Evolutionary conservation across 2,329 filamentous ascomycete genomes (phyloP).

Genomic region (Colletotrichum chrysophilum): DNA sequence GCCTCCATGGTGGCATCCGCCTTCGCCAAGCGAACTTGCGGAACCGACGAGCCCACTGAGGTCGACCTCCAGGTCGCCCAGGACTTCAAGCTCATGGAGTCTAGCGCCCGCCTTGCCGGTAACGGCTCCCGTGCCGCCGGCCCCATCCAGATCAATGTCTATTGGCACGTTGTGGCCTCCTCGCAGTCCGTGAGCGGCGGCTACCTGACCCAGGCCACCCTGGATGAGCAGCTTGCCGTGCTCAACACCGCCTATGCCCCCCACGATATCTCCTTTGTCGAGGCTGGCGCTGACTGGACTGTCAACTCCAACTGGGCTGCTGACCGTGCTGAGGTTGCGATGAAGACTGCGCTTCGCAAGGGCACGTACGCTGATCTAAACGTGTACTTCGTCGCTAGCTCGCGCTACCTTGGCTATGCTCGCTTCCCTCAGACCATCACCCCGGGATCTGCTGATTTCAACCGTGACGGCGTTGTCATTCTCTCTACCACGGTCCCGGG

Average conservation of each 20-base stretch:
- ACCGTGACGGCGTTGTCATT: conserved; percentile 45
- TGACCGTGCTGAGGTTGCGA: conserved; percentile 42
- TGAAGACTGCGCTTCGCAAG: conserved; percentile 50
- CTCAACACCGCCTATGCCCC: conserved; percentile 50
- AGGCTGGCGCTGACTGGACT: conserved; percentile 48
- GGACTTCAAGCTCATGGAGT: conserved; percentile 4
- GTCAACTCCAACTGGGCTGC: conserved; percentile 52
- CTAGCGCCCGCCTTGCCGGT: conserved; percentile 9
- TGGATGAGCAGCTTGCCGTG: conserved; percentile 45
- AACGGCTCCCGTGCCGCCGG: conserved; percentile 25
- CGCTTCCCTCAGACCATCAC: conserved; percentile 45
- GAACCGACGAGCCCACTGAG: conserved; percentile 1
- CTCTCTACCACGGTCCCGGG: conserved; percentile 40
- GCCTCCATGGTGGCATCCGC: conserved; percentile 14
- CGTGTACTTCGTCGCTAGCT: conserved; percentile 49
- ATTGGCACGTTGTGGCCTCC: conserved; percentile 41
- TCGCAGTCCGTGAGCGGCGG: conserved; percentile 33
- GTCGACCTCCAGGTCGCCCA: conserved; percentile 11
- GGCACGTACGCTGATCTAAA: conserved; percentile 48
- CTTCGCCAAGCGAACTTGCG: conserved; percentile 17
- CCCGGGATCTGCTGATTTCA: conserved; percentile 35
- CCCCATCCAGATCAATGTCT: conserved; percentile 41
- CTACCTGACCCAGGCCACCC: conserved; percentile 35
- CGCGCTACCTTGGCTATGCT: conserved; percentile 47
- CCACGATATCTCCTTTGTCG: conserved; percentile 49